These are phyloP conservation scores for Suhomyces kunorum DNA, from an alignment of 1,139 yeast genomes.

Conservation along the genomic window DNA sequence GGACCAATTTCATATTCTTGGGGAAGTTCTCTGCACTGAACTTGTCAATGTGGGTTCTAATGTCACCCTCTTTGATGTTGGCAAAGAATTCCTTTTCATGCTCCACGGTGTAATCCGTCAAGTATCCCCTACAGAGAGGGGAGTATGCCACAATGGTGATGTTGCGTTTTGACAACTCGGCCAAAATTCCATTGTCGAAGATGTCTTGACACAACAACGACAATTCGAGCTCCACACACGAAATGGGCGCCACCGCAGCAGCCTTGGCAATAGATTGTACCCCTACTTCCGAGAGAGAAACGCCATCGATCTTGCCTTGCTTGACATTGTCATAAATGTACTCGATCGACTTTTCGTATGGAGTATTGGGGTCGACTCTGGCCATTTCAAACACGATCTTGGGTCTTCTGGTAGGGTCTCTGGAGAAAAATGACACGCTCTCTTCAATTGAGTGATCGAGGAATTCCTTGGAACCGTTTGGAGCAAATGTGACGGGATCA, in stretches of 20 bases:
- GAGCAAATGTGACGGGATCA: slow-evolving; percentile 33
- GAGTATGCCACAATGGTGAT: slow-evolving; percentile 78
- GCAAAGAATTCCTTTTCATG: slow-evolving; percentile 31
- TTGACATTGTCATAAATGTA: slow-evolving; percentile 54
- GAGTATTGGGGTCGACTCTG: slow-evolving; percentile 56
- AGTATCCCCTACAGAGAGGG: slow-evolving; percentile 77
- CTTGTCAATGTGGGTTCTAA: slow-evolving; percentile 55
- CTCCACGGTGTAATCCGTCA: slow-evolving; percentile 60
- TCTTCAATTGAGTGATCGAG: slow-evolving; percentile 54
- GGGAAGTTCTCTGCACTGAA: slow-evolving; percentile 58
- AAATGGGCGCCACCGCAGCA: slow-evolving; percentile 48
- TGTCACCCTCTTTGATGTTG: slow-evolving; percentile 55
- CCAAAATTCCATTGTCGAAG: slow-evolving; percentile 59
- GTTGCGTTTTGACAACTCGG: slow-evolving; percentile 45
- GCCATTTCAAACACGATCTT: slow-evolving; percentile 67
- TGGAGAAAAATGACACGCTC: slow-evolving; percentile 47
- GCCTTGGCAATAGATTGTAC: slow-evolving; percentile 62
- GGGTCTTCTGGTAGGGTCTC: slow-evolving; percentile 33
- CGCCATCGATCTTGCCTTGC: slow-evolving; percentile 60
- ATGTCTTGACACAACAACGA: slow-evolving; percentile 68
- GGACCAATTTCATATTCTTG: slow-evolving; percentile 51
- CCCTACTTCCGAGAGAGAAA: slow-evolving; percentile 71
- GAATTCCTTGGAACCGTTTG: slow-evolving; percentile 52
- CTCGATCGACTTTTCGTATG: slow-evolving; percentile 51
- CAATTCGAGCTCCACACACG: slow-evolving; percentile 73